phyloP scores from a whole-genome alignment of 1,139 yeast genomes.

The Sugiyamaella japonica region DNA sequence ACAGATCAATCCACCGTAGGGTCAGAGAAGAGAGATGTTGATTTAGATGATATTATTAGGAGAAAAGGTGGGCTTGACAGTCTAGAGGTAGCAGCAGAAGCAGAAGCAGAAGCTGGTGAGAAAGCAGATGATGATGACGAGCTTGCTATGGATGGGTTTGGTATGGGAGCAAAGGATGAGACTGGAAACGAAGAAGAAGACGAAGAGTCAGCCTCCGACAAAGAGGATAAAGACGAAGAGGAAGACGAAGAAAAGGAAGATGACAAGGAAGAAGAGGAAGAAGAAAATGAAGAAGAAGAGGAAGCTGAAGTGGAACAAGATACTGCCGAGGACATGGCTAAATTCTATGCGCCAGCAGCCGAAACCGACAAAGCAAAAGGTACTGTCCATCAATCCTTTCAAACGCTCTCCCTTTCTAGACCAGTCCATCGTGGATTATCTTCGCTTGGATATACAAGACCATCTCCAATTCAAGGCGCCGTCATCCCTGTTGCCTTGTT shows the following conservation, averaged over 20 bases:
- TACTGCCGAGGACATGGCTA: slow-evolving; percentile 38
- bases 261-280: slow-evolving; percentile 40
- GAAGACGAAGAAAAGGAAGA: slow-evolving; percentile 49
- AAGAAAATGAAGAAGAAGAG: slow-evolving; percentile 34
- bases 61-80: slow-evolving; percentile 50
- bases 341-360: slow-evolving; percentile 38
- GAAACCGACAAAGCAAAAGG: slow-evolving; percentile 42
- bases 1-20: slow-evolving; percentile 43
- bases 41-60: slow-evolving; percentile 79
- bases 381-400: slow-evolving; percentile 62
- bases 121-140: slow-evolving; percentile 43
- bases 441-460: slow-evolving; percentile 75
- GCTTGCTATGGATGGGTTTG: slow-evolving; percentile 69
- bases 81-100: slow-evolving; percentile 42
- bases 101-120: slow-evolving; percentile 42
- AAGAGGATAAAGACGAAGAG: slow-evolving; percentile 44
- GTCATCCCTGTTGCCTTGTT: slow-evolving; percentile 88
- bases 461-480: slow-evolving; percentile 93
- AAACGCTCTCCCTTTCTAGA: slow-evolving; percentile 77
- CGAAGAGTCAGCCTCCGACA: slow-evolving; percentile 52
- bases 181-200: slow-evolving; percentile 47
- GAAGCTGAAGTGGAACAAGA: slow-evolving; percentile 37
- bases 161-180: slow-evolving; percentile 56
- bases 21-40: slow-evolving; percentile 58
- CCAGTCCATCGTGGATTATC: slow-evolving; percentile 84